Evolutionary conservation across 768 basidiomycete genomes (phyloP), one percentile per base, ranked within the genome.

Genomic region (Boletus tylopilopsis): DNA sequence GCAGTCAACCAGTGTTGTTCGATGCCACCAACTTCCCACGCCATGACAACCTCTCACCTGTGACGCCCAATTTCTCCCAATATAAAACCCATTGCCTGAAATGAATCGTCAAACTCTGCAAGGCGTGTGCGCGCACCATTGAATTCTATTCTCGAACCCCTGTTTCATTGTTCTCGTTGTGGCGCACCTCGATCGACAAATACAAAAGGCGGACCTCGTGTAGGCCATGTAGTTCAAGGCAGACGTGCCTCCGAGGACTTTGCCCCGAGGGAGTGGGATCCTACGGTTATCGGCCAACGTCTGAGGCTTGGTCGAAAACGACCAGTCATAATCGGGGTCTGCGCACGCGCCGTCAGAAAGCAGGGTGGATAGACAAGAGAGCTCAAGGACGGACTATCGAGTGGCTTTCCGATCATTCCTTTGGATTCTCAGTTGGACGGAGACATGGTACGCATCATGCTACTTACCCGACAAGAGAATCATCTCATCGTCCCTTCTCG

Each of bases 301-400:
- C n/a, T 49, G 60, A 10, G 46, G 56, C 30, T 42, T 51, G 19
- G 49, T 54, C 30, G 49, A 42, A 22, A 61, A 43, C 19, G 21
- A 47, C 50, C 58, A 51, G 29, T 59, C 58, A 45, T 57, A 53
- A 12, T 53, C 54, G 4, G 50, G 50, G n/a, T 61, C 58, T 55
- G 22, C 1, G 29, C 18, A 18, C 1, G 29, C 18, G 18, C 22
- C 30, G 19, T 57, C 39, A 41, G 34, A 21, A 21, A n/a, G 22
- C 51, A 19, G 2, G 44, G 45, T 11, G 29, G 29, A 12, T 29
- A 12, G 10, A 29, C 11, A 29, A 29, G 29, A 29, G 11, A 29
- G 27, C 10, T 11, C 4, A 12, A 12, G 13, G 11, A 29, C 29
- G 29, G 29, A 29, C 29, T 29, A 12, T 29, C 6, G 6, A 29